These are phyloP conservation scores for Ogataea corticis DNA, from an alignment of 805 yeast genomes.

Conservation along the genomic window DNA sequence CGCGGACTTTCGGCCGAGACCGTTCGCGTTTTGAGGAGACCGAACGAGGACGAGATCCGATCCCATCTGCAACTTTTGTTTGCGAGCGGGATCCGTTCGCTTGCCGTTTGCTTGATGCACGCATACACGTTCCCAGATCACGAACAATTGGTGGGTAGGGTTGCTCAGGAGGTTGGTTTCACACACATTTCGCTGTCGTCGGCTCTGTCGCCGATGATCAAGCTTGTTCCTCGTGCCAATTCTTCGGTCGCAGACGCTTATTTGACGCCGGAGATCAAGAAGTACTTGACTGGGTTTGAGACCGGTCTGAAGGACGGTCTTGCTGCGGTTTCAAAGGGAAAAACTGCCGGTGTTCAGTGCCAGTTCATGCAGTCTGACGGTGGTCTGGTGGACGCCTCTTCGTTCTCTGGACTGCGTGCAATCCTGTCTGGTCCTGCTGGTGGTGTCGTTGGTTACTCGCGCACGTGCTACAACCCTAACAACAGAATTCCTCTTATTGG, in stretches of 20 bases:
- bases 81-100: slow-evolving; percentile 60
- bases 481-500: slow-evolving; percentile 68
- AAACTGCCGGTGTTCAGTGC: slow-evolving; percentile 49
- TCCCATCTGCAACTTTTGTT: slow-evolving; percentile 45
- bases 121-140: slow-evolving; percentile 74
- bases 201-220: slow-evolving; percentile 76
- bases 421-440: slow-evolving; percentile 97
- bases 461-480: slow-evolving; percentile 67
- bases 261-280: slow-evolving; percentile 73
- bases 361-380: slow-evolving; percentile 98
- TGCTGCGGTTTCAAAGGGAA: slow-evolving; percentile 34
- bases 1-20: slow-evolving; percentile 70
- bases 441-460: slow-evolving; percentile 91
- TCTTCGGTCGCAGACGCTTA: slow-evolving; percentile 83
- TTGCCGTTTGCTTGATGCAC: slow-evolving; percentile 73
- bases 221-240: slow-evolving; percentile 71
- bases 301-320: slow-evolving; percentile 58
- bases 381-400: slow-evolving; percentile 81
- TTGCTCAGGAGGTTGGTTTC: slow-evolving; percentile 70
- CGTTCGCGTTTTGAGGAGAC: slow-evolving; percentile 54
- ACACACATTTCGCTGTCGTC: slow-evolving; percentile 66
- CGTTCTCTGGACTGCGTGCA: slow-evolving; percentile 85
- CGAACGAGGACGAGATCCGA: slow-evolving; percentile 46
- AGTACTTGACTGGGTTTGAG: slow-evolving; percentile 61
- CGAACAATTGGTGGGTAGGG: slow-evolving; percentile 55